Evolutionary conservation across 768 basidiomycete genomes (phyloP).

Genomic region (Macrolepiota albuminosa): DNA sequence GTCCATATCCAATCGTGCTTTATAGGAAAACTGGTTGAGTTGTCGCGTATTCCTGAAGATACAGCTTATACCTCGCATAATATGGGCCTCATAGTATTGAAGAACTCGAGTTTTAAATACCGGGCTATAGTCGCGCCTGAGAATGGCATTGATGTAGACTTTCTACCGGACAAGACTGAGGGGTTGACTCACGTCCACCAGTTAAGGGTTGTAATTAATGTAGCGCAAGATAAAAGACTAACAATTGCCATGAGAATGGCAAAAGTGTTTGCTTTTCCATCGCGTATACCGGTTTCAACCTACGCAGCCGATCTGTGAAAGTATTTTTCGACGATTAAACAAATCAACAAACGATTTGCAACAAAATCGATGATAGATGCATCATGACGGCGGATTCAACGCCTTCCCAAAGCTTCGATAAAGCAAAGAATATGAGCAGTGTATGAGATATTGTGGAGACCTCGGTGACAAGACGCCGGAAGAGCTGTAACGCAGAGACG

Average conservation of each 20-base stretch:
- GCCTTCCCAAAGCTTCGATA: slow-evolving; percentile 21
- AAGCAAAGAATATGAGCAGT: slow-evolving; percentile 17
- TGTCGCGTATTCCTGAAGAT: not conserved
- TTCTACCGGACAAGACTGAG: too few species aligned
- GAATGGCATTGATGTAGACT: not conserved
- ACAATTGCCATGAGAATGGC: slow-evolving; percentile 17
- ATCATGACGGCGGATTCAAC: slow-evolving; percentile 21
- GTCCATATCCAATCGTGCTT: slow-evolving; percentile 19
- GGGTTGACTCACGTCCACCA: slow-evolving; percentile 19
- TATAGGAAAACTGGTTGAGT: not conserved
- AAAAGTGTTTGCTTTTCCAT: slow-evolving; percentile 13
- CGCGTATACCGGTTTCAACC: slow-evolving; percentile 19
- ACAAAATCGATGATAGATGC: slow-evolving; percentile 19
- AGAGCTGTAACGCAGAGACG: slow-evolving; percentile 13
- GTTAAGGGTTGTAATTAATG: slow-evolving; percentile 16
- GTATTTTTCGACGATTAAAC: not conserved
- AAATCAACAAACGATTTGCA: slow-evolving; percentile 16
- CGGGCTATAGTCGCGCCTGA: slow-evolving; percentile 9
- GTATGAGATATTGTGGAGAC: slow-evolving; percentile 17
- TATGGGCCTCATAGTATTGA: slow-evolving; percentile 21
- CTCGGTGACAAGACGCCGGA: slow-evolving; percentile 18
- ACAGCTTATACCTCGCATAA: slow-evolving; percentile 21
- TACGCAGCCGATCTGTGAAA: not conserved
- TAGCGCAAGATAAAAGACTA: slow-evolving; percentile 13
- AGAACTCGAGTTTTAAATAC: slow-evolving; percentile 15